Conservation (phyloP, 495 filamentous ascomycete species). For the Xylaria venustula region DNA sequence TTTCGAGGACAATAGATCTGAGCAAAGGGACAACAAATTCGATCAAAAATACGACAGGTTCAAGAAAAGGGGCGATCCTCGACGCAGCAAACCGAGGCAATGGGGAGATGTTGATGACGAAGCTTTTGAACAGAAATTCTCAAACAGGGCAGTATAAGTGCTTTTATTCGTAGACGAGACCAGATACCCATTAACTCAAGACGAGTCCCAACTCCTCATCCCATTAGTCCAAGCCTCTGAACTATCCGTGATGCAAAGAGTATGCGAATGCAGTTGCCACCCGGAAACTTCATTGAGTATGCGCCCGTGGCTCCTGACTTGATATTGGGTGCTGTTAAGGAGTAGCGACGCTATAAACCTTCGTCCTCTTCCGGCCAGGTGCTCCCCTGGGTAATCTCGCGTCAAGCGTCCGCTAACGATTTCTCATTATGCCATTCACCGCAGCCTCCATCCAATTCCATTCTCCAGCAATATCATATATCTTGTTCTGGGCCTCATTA, state of each 20-base stretch:
- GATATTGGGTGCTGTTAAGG: not conserved
- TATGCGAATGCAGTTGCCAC: not conserved
- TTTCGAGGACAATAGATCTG: not conserved
- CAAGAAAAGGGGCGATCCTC: not conserved
- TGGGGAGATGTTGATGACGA: not conserved
- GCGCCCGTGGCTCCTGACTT: not conserved
- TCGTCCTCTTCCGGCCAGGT: not conserved
- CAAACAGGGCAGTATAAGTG: not conserved
- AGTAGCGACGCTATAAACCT: not conserved
- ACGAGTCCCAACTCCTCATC: constrained; percentile 5
- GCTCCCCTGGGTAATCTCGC: not conserved
- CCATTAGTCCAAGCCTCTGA: too few relatives aligned
- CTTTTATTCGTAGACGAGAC: not conserved
- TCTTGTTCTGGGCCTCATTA: not conserved
- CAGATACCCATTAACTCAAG: not conserved
- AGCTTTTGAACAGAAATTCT: not conserved
- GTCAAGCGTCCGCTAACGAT: too few relatives aligned
- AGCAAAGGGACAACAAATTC: not conserved
- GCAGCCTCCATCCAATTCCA: not conserved
- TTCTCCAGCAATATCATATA: not conserved
- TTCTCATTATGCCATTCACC: not conserved
- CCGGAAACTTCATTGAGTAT: too few relatives aligned
- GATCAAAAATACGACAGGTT: not conserved
- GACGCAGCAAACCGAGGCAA: not conserved
- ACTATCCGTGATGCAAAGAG: not conserved